phyloP scores from a whole-genome alignment of 2,329 filamentous ascomycete genomes.

The Arthroderma uncinatum region DNA sequence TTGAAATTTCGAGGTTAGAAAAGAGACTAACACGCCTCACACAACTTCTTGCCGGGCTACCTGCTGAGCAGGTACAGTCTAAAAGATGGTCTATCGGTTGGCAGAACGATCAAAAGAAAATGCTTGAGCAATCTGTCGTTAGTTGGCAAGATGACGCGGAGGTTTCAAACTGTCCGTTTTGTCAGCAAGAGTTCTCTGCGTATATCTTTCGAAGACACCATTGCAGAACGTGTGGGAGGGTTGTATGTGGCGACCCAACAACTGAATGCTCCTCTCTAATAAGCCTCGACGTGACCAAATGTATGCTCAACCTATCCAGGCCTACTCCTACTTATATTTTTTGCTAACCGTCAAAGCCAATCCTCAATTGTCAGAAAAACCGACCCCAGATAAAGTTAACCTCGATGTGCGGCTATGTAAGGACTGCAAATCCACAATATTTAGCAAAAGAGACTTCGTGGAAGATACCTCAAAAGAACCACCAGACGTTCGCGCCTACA shows the following conservation, averaged over 20 bases:
- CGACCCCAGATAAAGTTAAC: constrained; percentile 43
- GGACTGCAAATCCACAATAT: constrained; percentile 65
- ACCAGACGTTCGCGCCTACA: constrained; percentile 68
- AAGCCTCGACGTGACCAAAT: constrained; percentile 60
- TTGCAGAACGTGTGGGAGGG: constrained; percentile 82
- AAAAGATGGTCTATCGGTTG: constrained; percentile 46
- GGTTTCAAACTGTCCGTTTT: constrained; percentile 78
- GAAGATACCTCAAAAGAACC: constrained; percentile 57
- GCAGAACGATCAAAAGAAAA: constrained; percentile 64
- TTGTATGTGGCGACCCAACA: constrained; percentile 78
- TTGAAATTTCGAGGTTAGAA: constrained; percentile 82
- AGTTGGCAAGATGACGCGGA: constrained; percentile 86
- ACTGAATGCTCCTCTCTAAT: constrained; percentile 80
- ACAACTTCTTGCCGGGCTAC: constrained; percentile 64
- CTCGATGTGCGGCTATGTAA: constrained; percentile 86
- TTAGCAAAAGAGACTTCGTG: constrained; percentile 65
- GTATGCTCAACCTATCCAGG: constrained; percentile 34
- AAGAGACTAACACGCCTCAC: constrained; percentile 87
- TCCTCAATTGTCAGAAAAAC: constrained; percentile 33
- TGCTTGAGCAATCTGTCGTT: constrained; percentile 81
- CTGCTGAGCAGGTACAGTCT: constrained; percentile 52
- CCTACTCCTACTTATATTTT: neutral
- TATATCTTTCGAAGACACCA: constrained; percentile 92
- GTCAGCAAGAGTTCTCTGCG: constrained; percentile 85
- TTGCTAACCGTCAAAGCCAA: constrained; percentile 18